Base-by-base conservation (phyloP, 371 early-diverging fungal genomes). In the Scutellospora calospora region DNA sequence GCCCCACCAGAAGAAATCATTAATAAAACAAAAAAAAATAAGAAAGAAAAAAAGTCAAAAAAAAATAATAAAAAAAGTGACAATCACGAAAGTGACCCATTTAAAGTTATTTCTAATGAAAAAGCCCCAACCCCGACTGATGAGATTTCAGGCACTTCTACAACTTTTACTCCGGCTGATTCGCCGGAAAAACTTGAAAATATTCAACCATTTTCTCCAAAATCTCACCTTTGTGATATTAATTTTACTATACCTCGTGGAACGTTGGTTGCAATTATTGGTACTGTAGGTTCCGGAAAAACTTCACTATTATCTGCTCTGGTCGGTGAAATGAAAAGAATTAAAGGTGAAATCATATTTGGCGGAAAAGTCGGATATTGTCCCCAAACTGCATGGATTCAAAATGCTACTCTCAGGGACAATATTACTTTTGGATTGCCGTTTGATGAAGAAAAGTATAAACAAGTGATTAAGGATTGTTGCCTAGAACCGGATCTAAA, bases 401-500 rank as follows among this genome's bases (percentile, higher is more conserved):
- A 91, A 78, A 93, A 94, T 80, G 91, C 88, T 6, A 88, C 92
- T 1, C 84, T 95, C 9, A 87, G 89, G 78, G 92, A 95, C 35
- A 95, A 95, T 84, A 93, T 95, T 65, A 68, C 91, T 25, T 95
- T 95, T 85, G 94, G 95, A 20, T 80, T 83, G 16, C 76, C 82
- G 25, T 93, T 86, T 76, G 85, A 91, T 57, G 81, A 81, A 59
- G 82, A 85, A 59, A 86, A 88, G n/a, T 93, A 92, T 84, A 85
- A 86, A 71, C 84, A 88, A 63, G 89, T 90, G 12, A 74, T 93
- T n/a, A 84, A 87, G 3, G 88, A 87, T 31, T 91, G 91, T 66
- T 91, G 91, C n/a, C 84, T 93, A 29, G 87, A 86, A 60, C 85
- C 91, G 6, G 97, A 97, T 82, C 81, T 97, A 86, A n/a, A 27